A percentile compares a stretch with the other conserved stretches of the same genome.
These are phyloP conservation scores for Aspergillus chevalieri DNA, from an alignment of 2,329 filamentous ascomycete species.

Conservation along the genomic window DNA sequence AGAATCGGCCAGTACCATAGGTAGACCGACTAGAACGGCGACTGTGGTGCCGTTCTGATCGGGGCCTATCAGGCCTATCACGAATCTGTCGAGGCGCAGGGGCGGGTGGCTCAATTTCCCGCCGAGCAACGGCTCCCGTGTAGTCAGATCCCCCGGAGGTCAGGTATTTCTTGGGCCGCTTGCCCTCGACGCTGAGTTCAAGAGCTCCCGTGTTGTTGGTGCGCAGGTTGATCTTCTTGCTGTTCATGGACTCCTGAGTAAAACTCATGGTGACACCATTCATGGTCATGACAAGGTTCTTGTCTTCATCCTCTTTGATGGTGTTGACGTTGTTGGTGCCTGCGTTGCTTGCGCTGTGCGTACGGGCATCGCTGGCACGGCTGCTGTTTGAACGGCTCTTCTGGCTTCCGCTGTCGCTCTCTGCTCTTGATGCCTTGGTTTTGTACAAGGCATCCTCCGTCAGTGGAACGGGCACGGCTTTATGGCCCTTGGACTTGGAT, in stretches of 20 bases:
- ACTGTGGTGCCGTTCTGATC: conserved; percentile 30
- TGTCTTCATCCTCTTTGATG: conserved; percentile 23
- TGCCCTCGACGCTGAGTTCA: conserved; percentile 35
- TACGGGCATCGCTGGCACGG: conserved; percentile 32
- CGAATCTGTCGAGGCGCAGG: conserved; percentile 25
- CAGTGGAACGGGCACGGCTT: conserved; percentile 21
- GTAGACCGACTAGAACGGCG: conserved; percentile 34
- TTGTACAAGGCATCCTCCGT: conserved; percentile 31
- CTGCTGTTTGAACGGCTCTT: conserved; percentile 38
- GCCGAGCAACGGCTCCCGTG: conserved; percentile 22
- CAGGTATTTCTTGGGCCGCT: conserved; percentile 33
- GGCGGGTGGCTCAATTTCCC: conserved; percentile 21
- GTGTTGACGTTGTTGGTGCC: conserved; percentile 18
- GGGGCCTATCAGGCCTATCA: conserved; percentile 28
- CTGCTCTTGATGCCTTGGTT: conserved; percentile 24
- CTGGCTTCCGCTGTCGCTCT: conserved; percentile 36
- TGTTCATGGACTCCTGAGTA: conserved; percentile 28
- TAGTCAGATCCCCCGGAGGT: conserved; percentile 28
- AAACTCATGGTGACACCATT: conserved; percentile 37
- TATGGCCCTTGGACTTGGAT: conserved; percentile 16
- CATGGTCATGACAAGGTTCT: conserved; percentile 35
- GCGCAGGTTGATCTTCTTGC: conserved; percentile 35
- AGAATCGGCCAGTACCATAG: conserved; percentile 22
- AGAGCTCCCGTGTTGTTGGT: conserved; percentile 32
- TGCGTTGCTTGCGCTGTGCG: conserved; percentile 27